Evolutionary conservation across 1,139 yeast species (phyloP).

Genomic region (Ogataea hybrid): DNA sequence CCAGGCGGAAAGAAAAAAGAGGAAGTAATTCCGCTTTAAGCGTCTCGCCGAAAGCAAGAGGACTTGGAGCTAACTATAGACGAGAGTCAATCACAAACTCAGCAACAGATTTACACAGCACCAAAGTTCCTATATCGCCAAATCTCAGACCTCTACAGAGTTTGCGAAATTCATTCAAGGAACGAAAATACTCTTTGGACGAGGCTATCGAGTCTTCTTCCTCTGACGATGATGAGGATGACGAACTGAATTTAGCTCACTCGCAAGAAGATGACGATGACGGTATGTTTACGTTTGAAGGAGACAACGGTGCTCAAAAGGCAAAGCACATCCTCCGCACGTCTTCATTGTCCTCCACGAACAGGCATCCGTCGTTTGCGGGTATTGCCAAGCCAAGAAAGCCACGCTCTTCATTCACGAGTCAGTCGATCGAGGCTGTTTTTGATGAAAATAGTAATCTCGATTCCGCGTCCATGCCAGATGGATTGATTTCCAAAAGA

Average conservation of each 20-base stretch:
- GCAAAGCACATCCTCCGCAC: constrained; percentile 20
- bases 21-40: constrained; percentile 15
- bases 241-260: constrained; percentile 18
- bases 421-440: constrained; percentile 31
- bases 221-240: constrained; percentile 37
- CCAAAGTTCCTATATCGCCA: constrained; percentile 43
- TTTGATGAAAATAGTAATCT: constrained; percentile 28
- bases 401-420: constrained; percentile 32
- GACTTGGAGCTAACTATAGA: constrained; percentile 27
- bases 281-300: constrained; percentile 45
- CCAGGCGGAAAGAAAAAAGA: constrained; percentile 13
- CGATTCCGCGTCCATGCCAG: constrained; percentile 28
- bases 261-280: constrained; percentile 32
- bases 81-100: constrained; percentile 58
- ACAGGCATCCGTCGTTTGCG: constrained; percentile 32
- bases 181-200: constrained; percentile 28
- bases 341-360: constrained; percentile 24
- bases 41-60: constrained; percentile 26
- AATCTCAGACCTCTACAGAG: constrained; percentile 27
- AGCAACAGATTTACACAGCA: constrained; percentile 44
- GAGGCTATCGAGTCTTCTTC: constrained; percentile 37
- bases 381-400: constrained; percentile 33
- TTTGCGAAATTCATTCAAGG: constrained; percentile 27
- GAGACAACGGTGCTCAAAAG: constrained; percentile 33
- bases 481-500: constrained; percentile 25